A percentile compares a stretch with the other conserved stretches of the same genome.
These are phyloP conservation scores for Lasiosphaeria ovina DNA, from an alignment of 495 filamentous ascomycete genomes.

Conservation along the genomic window DNA sequence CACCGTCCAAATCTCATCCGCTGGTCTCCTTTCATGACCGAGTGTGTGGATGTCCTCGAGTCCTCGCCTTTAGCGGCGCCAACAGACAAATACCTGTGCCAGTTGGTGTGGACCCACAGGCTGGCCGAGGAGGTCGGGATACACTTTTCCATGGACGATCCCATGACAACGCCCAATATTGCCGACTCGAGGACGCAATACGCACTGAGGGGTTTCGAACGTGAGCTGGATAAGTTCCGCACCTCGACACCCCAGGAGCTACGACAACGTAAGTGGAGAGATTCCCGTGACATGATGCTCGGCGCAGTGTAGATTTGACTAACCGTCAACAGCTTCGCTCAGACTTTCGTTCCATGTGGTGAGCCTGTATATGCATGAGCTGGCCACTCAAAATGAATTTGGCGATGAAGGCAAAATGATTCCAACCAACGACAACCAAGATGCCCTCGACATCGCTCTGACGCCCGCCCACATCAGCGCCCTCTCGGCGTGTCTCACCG, in stretches of 20 bases:
- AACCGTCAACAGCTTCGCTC: slow-evolving; percentile 47
- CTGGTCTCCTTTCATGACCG: slow-evolving; percentile 82
- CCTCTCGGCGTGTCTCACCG: slow-evolving; percentile 65
- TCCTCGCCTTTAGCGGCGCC: slow-evolving; percentile 66
- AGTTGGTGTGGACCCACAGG: slow-evolving; percentile 73
- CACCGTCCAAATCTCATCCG: slow-evolving; percentile 78
- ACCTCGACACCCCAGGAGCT: slow-evolving; percentile 49
- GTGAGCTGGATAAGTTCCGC: slow-evolving; percentile 69
- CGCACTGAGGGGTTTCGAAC: slow-evolving; percentile 71
- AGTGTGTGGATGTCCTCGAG: slow-evolving; percentile 74
- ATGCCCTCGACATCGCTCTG: slow-evolving; percentile 44
- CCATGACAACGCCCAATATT: slow-evolving; percentile 60
- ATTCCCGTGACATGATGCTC: slow-evolving; percentile 9
- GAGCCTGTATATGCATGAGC: slow-evolving; percentile 83
- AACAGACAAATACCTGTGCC: slow-evolving; percentile 69
- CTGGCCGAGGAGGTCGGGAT: slow-evolving; percentile 78
- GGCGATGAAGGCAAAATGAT: slow-evolving; percentile 58
- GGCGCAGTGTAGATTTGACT: background rate
- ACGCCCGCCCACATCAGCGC: slow-evolving; percentile 67
- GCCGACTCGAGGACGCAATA: slow-evolving; percentile 72
- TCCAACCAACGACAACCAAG: slow-evolving; percentile 41
- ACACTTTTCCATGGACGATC: slow-evolving; percentile 76
- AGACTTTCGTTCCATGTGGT: slow-evolving; percentile 61
- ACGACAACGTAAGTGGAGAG: slow-evolving; percentile 39
- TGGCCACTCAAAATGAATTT: slow-evolving; percentile 72